phyloP scores from a whole-genome alignment of 1,284 basidiomycete species.

The Volvariella volvacea region DNA sequence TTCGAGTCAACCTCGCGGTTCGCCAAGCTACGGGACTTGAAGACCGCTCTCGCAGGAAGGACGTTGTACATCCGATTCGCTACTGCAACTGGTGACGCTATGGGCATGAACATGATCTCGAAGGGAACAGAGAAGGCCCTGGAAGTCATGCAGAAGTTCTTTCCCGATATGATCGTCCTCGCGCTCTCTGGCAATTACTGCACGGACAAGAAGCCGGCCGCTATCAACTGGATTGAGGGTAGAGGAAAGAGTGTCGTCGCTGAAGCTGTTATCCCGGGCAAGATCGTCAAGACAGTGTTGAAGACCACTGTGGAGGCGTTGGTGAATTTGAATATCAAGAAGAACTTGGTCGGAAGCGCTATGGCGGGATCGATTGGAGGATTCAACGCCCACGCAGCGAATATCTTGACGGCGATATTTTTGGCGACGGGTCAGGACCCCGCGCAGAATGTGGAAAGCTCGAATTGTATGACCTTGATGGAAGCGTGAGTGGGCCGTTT shows the following conservation, averaged over 20 bases:
- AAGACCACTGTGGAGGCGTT: slow-evolving; percentile 93
- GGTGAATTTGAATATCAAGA: slow-evolving; percentile 93
- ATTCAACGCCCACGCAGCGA: slow-evolving; percentile 98
- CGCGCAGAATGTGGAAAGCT: slow-evolving; percentile 98
- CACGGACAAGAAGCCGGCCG: slow-evolving; percentile 99
- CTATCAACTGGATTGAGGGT: slow-evolving; percentile 99
- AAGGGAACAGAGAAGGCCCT: slow-evolving; percentile 96
- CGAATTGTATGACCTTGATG: slow-evolving; percentile 98
- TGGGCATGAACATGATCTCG: slow-evolving; percentile 99
- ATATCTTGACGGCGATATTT: slow-evolving; percentile 95
- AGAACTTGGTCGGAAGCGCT: slow-evolving; percentile 95
- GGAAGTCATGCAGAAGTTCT: slow-evolving; percentile 72
- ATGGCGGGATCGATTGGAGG: slow-evolving; percentile 98
- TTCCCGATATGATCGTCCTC: slow-evolving; percentile 92
- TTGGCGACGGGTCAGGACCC: slow-evolving; percentile 98
- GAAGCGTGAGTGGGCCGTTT: slow-evolving; percentile 69
- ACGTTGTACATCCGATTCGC: slow-evolving; percentile 96
- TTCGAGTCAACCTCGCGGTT: slow-evolving; percentile 96
- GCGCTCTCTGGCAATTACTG: slow-evolving; percentile 98
- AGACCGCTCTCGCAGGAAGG: slow-evolving; percentile 83
- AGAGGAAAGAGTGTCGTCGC: slow-evolving; percentile 97
- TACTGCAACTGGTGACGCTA: slow-evolving; percentile 95
- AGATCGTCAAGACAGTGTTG: slow-evolving; percentile 83
- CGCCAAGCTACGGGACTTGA: slow-evolving; percentile 76
- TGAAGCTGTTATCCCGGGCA: slow-evolving; percentile 89